Percentiles rank a stretch among this genome's conserved stretches.
phyloP scores from a whole-genome alignment of 106 monocot genomes.

The Chionographis japonica region DNA sequence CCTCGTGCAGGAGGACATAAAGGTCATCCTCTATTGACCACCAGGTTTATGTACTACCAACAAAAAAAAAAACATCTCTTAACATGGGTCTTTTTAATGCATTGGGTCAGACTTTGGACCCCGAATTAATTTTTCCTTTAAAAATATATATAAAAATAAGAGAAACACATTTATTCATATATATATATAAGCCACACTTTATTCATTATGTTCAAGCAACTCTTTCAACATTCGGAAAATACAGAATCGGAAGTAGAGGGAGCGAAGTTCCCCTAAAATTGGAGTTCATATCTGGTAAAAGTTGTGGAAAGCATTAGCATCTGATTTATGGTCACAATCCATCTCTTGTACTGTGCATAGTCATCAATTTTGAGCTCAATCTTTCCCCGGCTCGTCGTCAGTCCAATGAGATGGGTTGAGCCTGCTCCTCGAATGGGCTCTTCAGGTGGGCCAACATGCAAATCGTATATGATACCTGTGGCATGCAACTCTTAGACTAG shows the following conservation, averaged over 20 bases:
- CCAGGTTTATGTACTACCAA: no score
- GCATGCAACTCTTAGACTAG: neutral
- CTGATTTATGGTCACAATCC: conserved; percentile 53
- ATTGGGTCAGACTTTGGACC: no score
- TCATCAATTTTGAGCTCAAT: conserved; percentile 42
- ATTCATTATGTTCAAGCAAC: neutral
- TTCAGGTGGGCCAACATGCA: conserved; percentile 17
- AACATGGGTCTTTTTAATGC: no score
- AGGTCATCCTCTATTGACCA: no score
- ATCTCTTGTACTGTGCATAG: conserved; percentile 41
- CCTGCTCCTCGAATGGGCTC: conserved; percentile 18
- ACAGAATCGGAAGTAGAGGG: no score
- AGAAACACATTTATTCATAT: no score
- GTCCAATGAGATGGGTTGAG: conserved; percentile 25
- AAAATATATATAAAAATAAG: no score
- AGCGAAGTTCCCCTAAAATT: neutral
- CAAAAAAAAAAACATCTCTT: no score
- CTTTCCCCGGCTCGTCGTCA: conserved; percentile 55
- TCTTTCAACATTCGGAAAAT: neutral
- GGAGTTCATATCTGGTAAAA: neutral
- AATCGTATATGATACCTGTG: conserved; percentile 47
- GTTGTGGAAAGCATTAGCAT: conserved; percentile 60
- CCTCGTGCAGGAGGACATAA: no score
- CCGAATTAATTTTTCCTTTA: no score
- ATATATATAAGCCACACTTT: neutral